Base-by-base conservation (phyloP, 768 basidiomycete genomes). In the Pleurotus cornucopiae region DNA sequence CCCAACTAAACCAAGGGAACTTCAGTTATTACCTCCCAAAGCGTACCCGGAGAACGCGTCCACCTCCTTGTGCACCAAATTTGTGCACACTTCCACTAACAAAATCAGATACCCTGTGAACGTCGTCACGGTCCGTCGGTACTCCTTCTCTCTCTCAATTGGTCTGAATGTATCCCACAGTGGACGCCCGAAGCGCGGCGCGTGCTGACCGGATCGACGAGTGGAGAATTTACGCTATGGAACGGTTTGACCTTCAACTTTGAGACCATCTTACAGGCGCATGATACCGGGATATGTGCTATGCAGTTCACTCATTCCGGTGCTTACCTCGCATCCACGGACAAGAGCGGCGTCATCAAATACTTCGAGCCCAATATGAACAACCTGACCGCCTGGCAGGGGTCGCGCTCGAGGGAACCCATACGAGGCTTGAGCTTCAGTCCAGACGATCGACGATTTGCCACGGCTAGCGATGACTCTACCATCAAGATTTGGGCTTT, bases 291-390 rank as follows among this genome's bases (percentile, higher is more conserved):
- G 39, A 91, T 99, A 56, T 93, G 95, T 39, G 81, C 93, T 0
- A 83, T 98, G 68, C 74, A 82, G 13, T 99, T 95, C 71, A 92
- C 92, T 0, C 93, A 97, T 63, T 91, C 91, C 0, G 97, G 96
- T n/a, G 78, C 87, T 13, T 98, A 91, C 71, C 83, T 99, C 49
- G 88, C 91, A 14, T 96, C 94, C 14, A 86, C 92, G 23, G 97
- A 99, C 75, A 92, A 94, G 68, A 84, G 78, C 38, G 97, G 97
- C 6, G 81, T 93, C 57, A 94, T 99, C 78, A 99, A 99, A 71
- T 99, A 98, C 73, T 99, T 98, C 67, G 94, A 98, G 62, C 93
- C 93, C 34, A 97, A 98, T 71, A 94, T 98, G 91, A 99, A 98
- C 78, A 99, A 99, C 68, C 74, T 99, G 63, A 92, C 90, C 5